Evolutionary conservation across 2,329 filamentous ascomycete genomes (phyloP).

Genomic region (Diaporthe capsici): DNA sequence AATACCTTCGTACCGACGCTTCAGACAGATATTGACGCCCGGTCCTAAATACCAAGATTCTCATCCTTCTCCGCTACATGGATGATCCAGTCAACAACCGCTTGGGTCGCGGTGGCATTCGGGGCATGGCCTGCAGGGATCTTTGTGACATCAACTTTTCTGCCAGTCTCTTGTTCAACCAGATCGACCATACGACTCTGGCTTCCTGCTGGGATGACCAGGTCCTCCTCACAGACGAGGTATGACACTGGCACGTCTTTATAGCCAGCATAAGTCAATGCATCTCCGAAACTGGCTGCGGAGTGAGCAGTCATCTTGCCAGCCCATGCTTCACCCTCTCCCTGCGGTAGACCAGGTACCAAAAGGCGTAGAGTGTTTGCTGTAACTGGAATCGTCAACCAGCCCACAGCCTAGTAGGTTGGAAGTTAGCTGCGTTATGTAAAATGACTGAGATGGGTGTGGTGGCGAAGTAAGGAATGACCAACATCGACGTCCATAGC

Average conservation of each 20-base stretch:
- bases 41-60: background rate
- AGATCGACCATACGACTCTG: background rate
- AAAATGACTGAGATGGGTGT: background rate
- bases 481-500: background rate
- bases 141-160: background rate
- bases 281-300: background rate
- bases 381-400: conserved; percentile 8
- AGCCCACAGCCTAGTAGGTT: background rate
- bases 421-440: background rate
- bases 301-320: background rate
- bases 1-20: background rate
- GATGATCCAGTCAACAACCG: conserved; percentile 6
- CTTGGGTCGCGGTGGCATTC: background rate
- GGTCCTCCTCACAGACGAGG: conserved; percentile 2
- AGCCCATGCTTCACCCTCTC: background rate
- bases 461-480: background rate
- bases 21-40: background rate
- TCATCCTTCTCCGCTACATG: background rate
- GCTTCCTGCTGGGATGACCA: background rate
- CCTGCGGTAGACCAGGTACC: background rate
- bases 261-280: conserved; percentile 10
- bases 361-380: background rate
- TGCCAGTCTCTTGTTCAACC: background rate
- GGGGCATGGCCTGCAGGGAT: conserved; percentile 1
- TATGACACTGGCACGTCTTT: conserved; percentile 3